Base-by-base conservation (phyloP, 73 alveolate species). In the Breviolum minutum region DNA sequence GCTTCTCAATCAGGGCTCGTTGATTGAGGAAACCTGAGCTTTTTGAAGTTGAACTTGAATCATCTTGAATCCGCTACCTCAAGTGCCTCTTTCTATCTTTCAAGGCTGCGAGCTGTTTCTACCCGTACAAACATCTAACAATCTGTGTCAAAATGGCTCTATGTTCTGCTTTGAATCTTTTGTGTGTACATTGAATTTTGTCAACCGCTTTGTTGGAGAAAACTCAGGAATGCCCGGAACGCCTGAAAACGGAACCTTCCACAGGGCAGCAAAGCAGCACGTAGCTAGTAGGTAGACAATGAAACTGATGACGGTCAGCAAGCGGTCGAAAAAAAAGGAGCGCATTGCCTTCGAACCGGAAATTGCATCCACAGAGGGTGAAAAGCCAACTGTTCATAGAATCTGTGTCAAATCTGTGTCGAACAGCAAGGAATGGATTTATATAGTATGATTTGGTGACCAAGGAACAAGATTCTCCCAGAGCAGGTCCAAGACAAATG, bases 391-490 rank as follows among this genome's bases (percentile, higher is more conserved):
- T n/a, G 40, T 76, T 20, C 85, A 76, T 76, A 17, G 27, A n/a
- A n/a, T n/a, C n/a, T n/a, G n/a, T n/a, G n/a, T n/a, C n/a, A n/a
- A n/a, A n/a, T n/a, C n/a, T n/a, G n/a, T n/a, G 27, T 13, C 66
- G 20, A n/a, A 19, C 16, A 29, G 30, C 48, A 83, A 83, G 13
- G 8, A 2, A 7, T 61, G 30, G 63, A 48, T 22, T 16, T 60
- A 66, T 13, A 66, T 17, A 7, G 63, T 27, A 69, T 40, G 22
- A 77, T 17, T 17, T 7, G 11, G 40, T 83, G 30, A 71, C 71
- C 84, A 9, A 73, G 87, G 29, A 24, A 22, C 96, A 73, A 90
- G 63, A 63, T 90, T 69, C 87, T 90, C 96, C 96, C 96, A 90
- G 9, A 90, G 82, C 30, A 90, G 74, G 87, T 90, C 96, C 87